Evolutionary conservation across 371 early-diverging fungal genomes (phyloP), one percentile per base, ranked within the genome.

Genomic region (Parasitella parasitica): DNA sequence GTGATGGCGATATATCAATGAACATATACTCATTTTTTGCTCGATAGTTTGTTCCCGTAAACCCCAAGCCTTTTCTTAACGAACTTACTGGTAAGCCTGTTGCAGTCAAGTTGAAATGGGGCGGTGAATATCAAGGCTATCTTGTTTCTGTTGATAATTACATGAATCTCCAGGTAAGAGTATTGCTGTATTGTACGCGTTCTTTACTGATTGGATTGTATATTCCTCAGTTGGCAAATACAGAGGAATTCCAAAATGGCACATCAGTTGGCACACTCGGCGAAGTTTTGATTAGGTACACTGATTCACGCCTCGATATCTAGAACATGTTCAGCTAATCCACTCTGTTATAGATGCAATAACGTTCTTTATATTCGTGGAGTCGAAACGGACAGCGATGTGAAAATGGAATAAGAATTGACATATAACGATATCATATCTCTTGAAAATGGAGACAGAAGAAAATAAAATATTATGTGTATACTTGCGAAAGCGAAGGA

Each of bases 41-140:
- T 46, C 6, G 6, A 22, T 83, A 93, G 88, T 94, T 94, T 81
- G 86, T 86, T 46, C 97, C 96, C 26, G 92, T 96, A 56, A 99
- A 99, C 79, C 99, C 99, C 49, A 94, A 93, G 75, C 99, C 98
- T 11, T 98, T 96, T 75, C 85, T 99, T 53, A 92, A 89, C 65
- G 91, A 91, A 51, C 86, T 96, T 37, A 94, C 93, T 27, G 97
- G 97, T 52, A 93, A 96, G 71, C 87, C 95, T 26, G 89, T 97
- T 4, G 77, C 94, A 58, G 93, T 94, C 63, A 92, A 92, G 78
- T 83, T 97, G 69, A 99, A 99, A 86, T 99, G 98, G 97, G 97
- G 97, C 59, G 89, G 91, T 79, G 97, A 97, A 75, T 99, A 99
- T 88, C 93, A 94, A 71, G 99, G 97, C 4, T 84, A 87, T 66